Conservation (phyloP, 208 protist genomes). For the Herpetomonas muscarum region DNA sequence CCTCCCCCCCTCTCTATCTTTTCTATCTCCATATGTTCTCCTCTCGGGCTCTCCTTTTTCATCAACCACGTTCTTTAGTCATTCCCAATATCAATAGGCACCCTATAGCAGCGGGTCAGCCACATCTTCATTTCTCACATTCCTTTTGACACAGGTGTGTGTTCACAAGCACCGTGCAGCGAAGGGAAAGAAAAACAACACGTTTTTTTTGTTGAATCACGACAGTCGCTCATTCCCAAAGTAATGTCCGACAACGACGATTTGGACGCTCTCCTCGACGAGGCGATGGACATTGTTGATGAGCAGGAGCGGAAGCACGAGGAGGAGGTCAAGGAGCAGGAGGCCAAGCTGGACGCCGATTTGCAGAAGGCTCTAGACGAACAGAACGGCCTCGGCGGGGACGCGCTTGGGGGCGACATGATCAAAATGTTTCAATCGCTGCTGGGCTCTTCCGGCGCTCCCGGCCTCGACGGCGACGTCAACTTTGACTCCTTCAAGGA, state of each 20-base stretch:
- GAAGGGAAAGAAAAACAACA: too few species aligned
- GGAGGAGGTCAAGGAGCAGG: constrained; percentile 39
- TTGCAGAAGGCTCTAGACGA: constrained; percentile 39
- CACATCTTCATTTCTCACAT: not conserved
- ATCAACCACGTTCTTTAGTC: not conserved
- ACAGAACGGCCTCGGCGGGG: constrained; percentile 9
- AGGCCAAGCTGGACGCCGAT: constrained; percentile 49
- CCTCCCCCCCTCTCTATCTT: not conserved
- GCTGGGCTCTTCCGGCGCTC: constrained; percentile 13
- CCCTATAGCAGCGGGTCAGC: not conserved
- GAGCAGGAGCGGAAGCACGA: constrained; percentile 67
- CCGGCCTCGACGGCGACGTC: constrained; percentile 11
- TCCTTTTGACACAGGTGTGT: not conserved
- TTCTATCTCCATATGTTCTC: too few species aligned
- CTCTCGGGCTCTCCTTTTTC: not conserved
- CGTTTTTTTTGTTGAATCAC: not conserved
- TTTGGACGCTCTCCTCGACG: constrained; percentile 76
- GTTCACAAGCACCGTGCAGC: too few species aligned
- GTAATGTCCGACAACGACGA: constrained; percentile 61
- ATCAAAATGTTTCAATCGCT: constrained; percentile 39
- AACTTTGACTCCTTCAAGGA: constrained; percentile 46
- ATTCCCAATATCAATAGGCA: not conserved
- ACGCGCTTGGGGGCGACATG: constrained; percentile 18
- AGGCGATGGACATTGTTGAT: constrained; percentile 75
- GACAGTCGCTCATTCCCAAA: not conserved